Evolutionary conservation across 129 eudicot genomes (phyloP).

Genomic region (Lonicera japonica): DNA sequence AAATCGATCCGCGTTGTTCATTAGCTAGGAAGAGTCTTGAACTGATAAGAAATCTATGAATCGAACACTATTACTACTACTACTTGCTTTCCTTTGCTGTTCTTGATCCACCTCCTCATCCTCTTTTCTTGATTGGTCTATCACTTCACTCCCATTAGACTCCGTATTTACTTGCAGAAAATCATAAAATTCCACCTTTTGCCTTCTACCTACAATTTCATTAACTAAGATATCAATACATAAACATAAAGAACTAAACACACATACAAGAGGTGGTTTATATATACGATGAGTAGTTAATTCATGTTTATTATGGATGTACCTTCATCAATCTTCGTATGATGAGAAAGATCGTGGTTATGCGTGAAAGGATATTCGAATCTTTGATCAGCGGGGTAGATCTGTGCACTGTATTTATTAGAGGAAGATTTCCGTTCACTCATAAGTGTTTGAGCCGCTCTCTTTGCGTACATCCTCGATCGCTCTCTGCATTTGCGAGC

Average conservation of each 20-base stretch:
- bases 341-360: conserved; percentile 14
- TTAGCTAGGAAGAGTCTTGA: conserved; percentile 5
- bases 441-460: conserved; percentile 11
- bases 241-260: background rate
- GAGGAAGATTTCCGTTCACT: background rate
- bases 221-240: background rate
- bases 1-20: too few species aligned
- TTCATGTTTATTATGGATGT: background rate
- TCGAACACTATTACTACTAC: conserved; percentile 5
- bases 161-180: conserved; percentile 70
- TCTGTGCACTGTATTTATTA: background rate
- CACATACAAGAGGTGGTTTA: background rate
- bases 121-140: conserved; percentile 35
- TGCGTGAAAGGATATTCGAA: conserved; percentile 23
- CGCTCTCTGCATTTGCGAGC: conserved; percentile 62
- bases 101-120: conserved; percentile 53
- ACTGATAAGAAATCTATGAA: conserved; percentile 65
- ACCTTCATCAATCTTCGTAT: conserved; percentile 27
- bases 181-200: conserved; percentile 52
- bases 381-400: background rate
- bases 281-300: background rate
- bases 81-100: conserved; percentile 9
- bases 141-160: conserved; percentile 60
- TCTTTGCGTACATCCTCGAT: conserved; percentile 37
- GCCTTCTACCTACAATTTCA: conserved; percentile 28